Evolutionary conservation across 2,329 filamentous ascomycete species (phyloP), one percentile per base, ranked within the genome.

Genomic region (Penicillium sp.): DNA sequence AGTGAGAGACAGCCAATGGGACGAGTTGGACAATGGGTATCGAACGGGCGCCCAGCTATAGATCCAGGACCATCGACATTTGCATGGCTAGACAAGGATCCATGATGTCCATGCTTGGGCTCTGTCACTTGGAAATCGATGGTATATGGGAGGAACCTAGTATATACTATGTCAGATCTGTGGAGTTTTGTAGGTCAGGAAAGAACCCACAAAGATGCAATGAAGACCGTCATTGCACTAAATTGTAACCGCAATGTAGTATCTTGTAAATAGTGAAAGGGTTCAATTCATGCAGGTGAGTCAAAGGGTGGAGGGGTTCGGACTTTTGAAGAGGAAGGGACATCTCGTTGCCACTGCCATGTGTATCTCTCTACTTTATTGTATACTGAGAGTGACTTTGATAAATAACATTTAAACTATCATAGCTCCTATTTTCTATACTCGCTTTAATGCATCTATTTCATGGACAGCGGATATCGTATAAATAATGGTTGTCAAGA

Each of bases 101-200:
- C 63, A 49, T 65, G 65, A 29, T 64, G 61, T 56, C 48, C 56
- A 54, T 59, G 51, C 33, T 58, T 63, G n/a, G 58, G 50, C n/a
- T 61, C 64, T 4, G 68, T 61, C 15, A 66, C 53, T 49, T 68
- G 65, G 43, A 74, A 74, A 54, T 73, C 67, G 57, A 74, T 73
- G 11, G 72, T 74, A 52, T 73, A 74, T 2, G 72, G 72, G 39
- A 74, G 71, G 45, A 74, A 74, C 15, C 72, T 74, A 36, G 6
- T 23, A 13, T 23, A n/a, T n/a, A 8, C 25, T 43, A 21, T 50
- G 53, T 54, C 19, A 25, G 58, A 40, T 39, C 36, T 55, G 40
- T 19, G 31, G 10, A 25, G n/a, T 27, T 27, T 16, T 29, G 9
- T 45, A 31, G 15, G 15, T 4, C 23, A 39, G 31, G 41, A 52